Percentiles rank a stretch among this genome's conserved stretches.
Evolutionary conservation across 495 filamentous ascomycete genomes (phyloP).

Genomic region (Aspergillus wentii): DNA sequence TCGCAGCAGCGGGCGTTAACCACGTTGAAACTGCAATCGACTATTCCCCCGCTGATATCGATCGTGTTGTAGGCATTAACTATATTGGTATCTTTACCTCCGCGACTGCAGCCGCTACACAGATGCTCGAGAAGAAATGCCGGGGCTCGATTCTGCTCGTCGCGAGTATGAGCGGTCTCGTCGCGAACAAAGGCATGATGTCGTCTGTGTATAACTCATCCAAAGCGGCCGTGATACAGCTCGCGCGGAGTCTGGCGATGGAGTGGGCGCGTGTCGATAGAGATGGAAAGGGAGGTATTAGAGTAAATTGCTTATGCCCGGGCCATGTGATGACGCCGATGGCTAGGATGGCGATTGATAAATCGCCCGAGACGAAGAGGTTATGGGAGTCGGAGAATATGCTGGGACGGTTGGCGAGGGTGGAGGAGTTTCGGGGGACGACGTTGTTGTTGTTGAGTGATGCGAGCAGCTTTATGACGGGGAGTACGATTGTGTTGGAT

Average conservation of each 20-base stretch:
- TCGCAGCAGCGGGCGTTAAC: slow-evolving; percentile 65
- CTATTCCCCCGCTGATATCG: slow-evolving; percentile 50
- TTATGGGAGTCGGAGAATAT: slow-evolving; percentile 57
- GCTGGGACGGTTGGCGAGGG: slow-evolving; percentile 49
- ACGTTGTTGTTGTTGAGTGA: slow-evolving; percentile 48
- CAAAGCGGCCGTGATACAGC: slow-evolving; percentile 58
- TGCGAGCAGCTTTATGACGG: slow-evolving; percentile 60
- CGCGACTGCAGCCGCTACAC: slow-evolving; percentile 58
- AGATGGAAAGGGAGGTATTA: slow-evolving; percentile 51
- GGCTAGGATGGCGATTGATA: slow-evolving; percentile 51
- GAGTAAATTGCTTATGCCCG: slow-evolving; percentile 54
- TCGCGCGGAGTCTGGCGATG: slow-evolving; percentile 56
- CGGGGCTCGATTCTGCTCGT: slow-evolving; percentile 62
- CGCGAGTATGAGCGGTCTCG: slow-evolving; percentile 67
- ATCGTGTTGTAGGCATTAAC: slow-evolving; percentile 60
- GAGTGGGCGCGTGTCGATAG: slow-evolving; percentile 63
- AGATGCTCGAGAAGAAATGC: slow-evolving; percentile 47
- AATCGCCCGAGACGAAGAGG: slow-evolving; percentile 44
- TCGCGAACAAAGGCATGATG: slow-evolving; percentile 60
- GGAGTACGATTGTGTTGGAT: slow-evolving; percentile 46
- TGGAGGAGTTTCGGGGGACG: slow-evolving; percentile 55
- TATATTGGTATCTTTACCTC: slow-evolving; percentile 63
- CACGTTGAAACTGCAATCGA: slow-evolving; percentile 58
- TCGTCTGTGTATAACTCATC: slow-evolving; percentile 58
- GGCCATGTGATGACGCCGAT: slow-evolving; percentile 60